These are phyloP conservation scores for Pyrenochaeta sp. DNA, from an alignment of 2,329 filamentous ascomycete species.

Conservation along the genomic window DNA sequence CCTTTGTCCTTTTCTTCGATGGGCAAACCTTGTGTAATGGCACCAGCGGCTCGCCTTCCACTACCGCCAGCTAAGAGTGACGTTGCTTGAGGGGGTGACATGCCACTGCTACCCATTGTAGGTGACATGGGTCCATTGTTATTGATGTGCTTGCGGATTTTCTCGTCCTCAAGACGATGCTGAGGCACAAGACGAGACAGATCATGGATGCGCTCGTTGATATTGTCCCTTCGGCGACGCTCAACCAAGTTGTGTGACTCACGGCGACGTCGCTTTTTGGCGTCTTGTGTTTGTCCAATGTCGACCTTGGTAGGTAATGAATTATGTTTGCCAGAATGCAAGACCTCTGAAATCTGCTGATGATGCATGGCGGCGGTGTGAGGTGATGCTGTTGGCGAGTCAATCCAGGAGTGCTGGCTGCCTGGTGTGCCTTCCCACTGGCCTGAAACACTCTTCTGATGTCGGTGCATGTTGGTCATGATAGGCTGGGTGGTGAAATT, in stretches of 20 bases:
- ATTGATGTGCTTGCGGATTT: slow-evolving; percentile 91
- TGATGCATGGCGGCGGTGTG: slow-evolving; percentile 72
- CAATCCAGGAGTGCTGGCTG: slow-evolving; percentile 84
- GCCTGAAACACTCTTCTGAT: slow-evolving; percentile 84
- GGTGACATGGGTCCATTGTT: slow-evolving; percentile 92
- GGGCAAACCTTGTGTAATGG: slow-evolving; percentile 90
- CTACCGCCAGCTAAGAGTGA: slow-evolving; percentile 87
- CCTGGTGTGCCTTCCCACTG: slow-evolving; percentile 90
- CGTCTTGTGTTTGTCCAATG: slow-evolving; percentile 80
- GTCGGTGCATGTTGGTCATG: slow-evolving; percentile 70
- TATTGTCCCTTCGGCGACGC: slow-evolving; percentile 92
- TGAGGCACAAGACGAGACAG: slow-evolving; percentile 90
- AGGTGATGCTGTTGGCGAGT: slow-evolving; percentile 89
- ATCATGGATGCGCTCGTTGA: slow-evolving; percentile 98
- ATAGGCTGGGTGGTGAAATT: slow-evolving; percentile 82
- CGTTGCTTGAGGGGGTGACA: slow-evolving; percentile 78
- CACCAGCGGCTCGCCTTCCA: slow-evolving; percentile 80
- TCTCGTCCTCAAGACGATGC: slow-evolving; percentile 95
- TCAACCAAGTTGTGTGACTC: slow-evolving; percentile 98
- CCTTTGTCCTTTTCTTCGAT: slow-evolving; percentile 98
- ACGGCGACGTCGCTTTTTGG: slow-evolving; percentile 87
- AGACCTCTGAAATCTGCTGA: slow-evolving; percentile 85
- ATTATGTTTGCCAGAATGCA: slow-evolving; percentile 81
- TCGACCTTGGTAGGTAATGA: slow-evolving; percentile 88
- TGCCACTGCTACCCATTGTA: slow-evolving; percentile 74